These are phyloP conservation scores for Hymenoscyphus albidus DNA, from an alignment of 2,329 filamentous ascomycete genomes.

Conservation along the genomic window DNA sequence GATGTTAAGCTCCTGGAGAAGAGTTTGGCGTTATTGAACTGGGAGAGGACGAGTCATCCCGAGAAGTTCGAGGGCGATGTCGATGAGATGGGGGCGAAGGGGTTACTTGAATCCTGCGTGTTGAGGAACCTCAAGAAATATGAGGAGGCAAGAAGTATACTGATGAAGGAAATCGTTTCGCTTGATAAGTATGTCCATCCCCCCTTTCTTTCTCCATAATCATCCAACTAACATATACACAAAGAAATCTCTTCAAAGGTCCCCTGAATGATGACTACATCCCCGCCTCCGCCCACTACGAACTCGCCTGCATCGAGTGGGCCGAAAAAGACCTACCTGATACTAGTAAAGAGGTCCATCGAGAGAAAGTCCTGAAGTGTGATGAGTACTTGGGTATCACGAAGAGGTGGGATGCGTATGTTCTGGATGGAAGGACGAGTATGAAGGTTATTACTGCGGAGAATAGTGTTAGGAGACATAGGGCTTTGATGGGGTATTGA, in stretches of 20 bases:
- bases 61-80: slow-evolving; percentile 49
- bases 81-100: slow-evolving; percentile 61
- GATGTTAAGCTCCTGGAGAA: slow-evolving; percentile 57
- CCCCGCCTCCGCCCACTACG: slow-evolving; percentile 74
- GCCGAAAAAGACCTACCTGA: slow-evolving; percentile 47
- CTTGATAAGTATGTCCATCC: slow-evolving; percentile 57
- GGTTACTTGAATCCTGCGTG: slow-evolving; percentile 63
- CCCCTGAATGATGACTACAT: slow-evolving; percentile 65
- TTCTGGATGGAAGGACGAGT: slow-evolving; percentile 70
- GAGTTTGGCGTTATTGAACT: slow-evolving; percentile 61
- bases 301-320: slow-evolving; percentile 79
- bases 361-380: slow-evolving; percentile 54
- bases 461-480: slow-evolving; percentile 30
- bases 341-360: slow-evolving; percentile 24
- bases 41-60: slow-evolving; percentile 50
- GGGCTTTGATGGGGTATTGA: slow-evolving; percentile 22
- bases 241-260: slow-evolving; percentile 55
- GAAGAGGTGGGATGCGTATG: slow-evolving; percentile 65
- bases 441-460: slow-evolving; percentile 47
- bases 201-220: no score
- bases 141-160: slow-evolving; percentile 59
- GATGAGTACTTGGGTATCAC: slow-evolving; percentile 62
- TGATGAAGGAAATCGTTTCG: slow-evolving; percentile 60
- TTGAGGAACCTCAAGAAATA: slow-evolving; percentile 59
- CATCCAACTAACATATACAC: no score